Base-by-base conservation (phyloP, 179 eudicot genomes). In the Gypsophila paniculata region DNA sequence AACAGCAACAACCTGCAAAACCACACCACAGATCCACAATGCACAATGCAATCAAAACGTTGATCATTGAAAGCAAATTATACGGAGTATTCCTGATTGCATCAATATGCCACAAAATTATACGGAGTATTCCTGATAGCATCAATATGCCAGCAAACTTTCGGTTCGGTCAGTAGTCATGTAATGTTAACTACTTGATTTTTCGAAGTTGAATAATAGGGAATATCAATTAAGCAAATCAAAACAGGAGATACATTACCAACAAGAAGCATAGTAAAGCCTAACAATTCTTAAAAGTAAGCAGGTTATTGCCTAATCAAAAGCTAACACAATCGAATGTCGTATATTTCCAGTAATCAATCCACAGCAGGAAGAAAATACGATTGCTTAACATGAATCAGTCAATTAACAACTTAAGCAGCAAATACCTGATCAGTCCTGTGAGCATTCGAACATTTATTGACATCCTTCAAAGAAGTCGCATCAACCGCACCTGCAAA, bases 1-100 rank as follows among this genome's bases (percentile, higher is more conserved):
- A 57, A 93, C 76, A 60, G 93, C 98, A 75, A 91, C 91, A 78
- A 93, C 88, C 98, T 93, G 77, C 49, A 22, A 60, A 60, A 42
- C 59, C 73, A 59, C 59, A 65, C 18, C 48, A n/a, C n/a, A n/a
- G n/a, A n/a, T n/a, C n/a, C n/a, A n/a, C n/a, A n/a, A n/a, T n/a
- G n/a, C n/a, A 64, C 13, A 12, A n/a, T 39, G 60, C 19, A 15
- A 65, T 5, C 18, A 2, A 44, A 5, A 44, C 49, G 1, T 44
- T 44, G 10, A 44, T 9, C n/a, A n/a, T n/a, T n/a, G n/a, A n/a
- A n/a, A n/a, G n/a, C n/a, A n/a, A 44, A 1, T 44, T 44, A 14
- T 14, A n/a, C 18, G 8, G 57, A 19, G 6, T 52, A 15, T n/a
- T 6, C 19, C 57, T 15, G 3, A n/a, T 18, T 15, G 19, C 3